Evolutionary conservation across 2,329 filamentous ascomycete species (phyloP).

Genomic region (Teratosphaeria destructans): DNA sequence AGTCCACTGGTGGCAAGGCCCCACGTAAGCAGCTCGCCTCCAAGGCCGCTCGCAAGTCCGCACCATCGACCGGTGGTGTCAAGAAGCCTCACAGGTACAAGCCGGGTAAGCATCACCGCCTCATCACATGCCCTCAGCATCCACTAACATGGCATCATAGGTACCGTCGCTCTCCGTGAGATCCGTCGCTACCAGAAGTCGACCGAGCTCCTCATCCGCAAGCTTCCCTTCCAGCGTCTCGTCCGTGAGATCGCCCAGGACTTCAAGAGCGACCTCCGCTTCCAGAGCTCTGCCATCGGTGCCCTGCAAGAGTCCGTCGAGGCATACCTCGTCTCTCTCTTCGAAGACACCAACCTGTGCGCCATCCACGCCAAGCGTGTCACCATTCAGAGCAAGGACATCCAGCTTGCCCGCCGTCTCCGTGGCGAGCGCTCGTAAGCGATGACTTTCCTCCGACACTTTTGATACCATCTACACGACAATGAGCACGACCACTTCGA

Average conservation of each 20-base stretch:
- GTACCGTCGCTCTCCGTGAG: conserved; percentile 80
- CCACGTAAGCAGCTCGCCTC: conserved; percentile 94
- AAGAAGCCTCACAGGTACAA: conserved; percentile 48
- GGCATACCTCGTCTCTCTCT: conserved; percentile 91
- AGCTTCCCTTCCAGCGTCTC: conserved; percentile 69
- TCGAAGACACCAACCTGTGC: conserved; percentile 91
- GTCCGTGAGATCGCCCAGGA: conserved; percentile 64
- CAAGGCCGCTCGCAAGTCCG: conserved; percentile 98
- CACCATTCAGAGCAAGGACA: conserved; percentile 87
- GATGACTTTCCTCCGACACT: conserved; percentile 5
- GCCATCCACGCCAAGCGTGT: conserved; percentile 95
- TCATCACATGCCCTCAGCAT: conserved; percentile 4
- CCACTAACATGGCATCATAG: conserved; percentile 29
- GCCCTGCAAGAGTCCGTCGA: conserved; percentile 94
- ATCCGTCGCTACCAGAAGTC: conserved; percentile 84
- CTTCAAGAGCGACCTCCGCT: conserved; percentile 64
- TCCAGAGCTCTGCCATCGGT: conserved; percentile 91
- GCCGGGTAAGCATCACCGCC: conserved; percentile 30
- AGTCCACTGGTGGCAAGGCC: conserved; percentile 65
- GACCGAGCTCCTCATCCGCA: conserved; percentile 74
- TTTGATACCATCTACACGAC: conserved; percentile 15
- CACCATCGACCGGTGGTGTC: conserved; percentile 76
- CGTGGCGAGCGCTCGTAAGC: conserved; percentile 45
- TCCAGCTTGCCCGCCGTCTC: conserved; percentile 66
- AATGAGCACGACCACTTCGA: conserved; percentile 17